A percentile compares a stretch with the other conserved stretches of the same genome.
phyloP scores from a whole-genome alignment of 352 stramenopile species.

The Globisporangium megalacanthum region DNA sequence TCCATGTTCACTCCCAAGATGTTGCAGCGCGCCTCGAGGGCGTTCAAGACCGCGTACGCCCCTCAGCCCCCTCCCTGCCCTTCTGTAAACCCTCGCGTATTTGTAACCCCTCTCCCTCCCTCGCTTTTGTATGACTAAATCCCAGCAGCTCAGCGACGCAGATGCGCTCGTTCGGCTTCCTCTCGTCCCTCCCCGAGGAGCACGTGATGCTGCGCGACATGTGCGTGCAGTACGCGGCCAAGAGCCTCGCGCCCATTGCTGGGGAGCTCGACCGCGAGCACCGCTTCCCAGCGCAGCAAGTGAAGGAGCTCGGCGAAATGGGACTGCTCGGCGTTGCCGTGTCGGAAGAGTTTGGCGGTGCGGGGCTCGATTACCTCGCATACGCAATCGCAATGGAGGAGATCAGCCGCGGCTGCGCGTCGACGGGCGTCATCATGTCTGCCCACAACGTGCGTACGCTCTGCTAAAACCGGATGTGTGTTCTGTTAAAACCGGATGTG shows the following conservation, averaged over 20 bases:
- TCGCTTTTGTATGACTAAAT: background rate
- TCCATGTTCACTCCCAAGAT: slow-evolving; percentile 11
- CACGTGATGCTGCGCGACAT: slow-evolving; percentile 97
- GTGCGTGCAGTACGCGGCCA: slow-evolving; percentile 93
- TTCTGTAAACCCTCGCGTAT: background rate
- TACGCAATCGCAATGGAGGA: slow-evolving; percentile 98
- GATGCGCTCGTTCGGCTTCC: slow-evolving; percentile 46
- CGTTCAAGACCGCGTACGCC: slow-evolving; percentile 12
- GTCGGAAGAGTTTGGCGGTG: slow-evolving; percentile 83
- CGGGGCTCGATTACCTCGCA: slow-evolving; percentile 93
- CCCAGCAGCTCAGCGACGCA: slow-evolving; percentile 10
- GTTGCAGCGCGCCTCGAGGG: slow-evolving; percentile 11
- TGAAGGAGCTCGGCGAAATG: slow-evolving; percentile 89
- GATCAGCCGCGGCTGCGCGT: slow-evolving; percentile 94
- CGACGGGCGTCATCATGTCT: slow-evolving; percentile 95
- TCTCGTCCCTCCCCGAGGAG: slow-evolving; percentile 88
- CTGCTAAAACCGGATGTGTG: background rate
- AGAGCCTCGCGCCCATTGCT: slow-evolving; percentile 90
- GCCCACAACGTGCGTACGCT: slow-evolving; percentile 80
- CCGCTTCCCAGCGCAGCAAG: slow-evolving; percentile 72
- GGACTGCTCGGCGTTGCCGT: slow-evolving; percentile 95
- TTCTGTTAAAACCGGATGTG: too few species aligned
- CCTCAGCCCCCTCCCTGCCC: background rate
- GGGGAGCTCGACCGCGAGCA: slow-evolving; percentile 88
- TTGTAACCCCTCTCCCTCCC: background rate